These are phyloP conservation scores for Pythium grandisporangium DNA, from an alignment of 352 stramenopile genomes.

Conservation along the genomic window DNA sequence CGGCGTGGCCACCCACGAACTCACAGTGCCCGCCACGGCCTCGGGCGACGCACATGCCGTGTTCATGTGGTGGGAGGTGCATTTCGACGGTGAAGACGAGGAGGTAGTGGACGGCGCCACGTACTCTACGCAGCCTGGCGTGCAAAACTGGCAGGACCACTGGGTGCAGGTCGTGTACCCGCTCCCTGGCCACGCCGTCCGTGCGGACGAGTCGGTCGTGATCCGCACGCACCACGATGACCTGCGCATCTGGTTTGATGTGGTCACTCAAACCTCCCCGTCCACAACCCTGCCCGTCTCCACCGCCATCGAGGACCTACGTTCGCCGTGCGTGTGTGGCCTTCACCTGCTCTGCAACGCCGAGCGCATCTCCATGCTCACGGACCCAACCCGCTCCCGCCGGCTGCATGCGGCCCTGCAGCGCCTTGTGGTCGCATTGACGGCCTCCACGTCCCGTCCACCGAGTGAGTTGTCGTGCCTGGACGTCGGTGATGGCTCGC, in stretches of 20 bases:
- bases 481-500: constrained; percentile 70
- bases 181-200: constrained; percentile 21
- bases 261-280: constrained; percentile 12
- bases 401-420: constrained; percentile 33
- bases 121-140: constrained; percentile 59
- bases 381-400: constrained; percentile 21
- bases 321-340: constrained; percentile 54
- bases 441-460: constrained; percentile 8
- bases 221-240: constrained; percentile 62
- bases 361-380: constrained; percentile 71
- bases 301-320: constrained; percentile 12
- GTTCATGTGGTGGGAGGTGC: constrained; percentile 77
- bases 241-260: constrained; percentile 75
- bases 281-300: constrained; percentile 19
- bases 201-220: constrained; percentile 15
- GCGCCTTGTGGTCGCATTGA: constrained; percentile 16
- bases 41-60: constrained; percentile 47
- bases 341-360: constrained; percentile 76
- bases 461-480: constrained; percentile 31
- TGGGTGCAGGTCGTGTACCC: constrained; percentile 77
- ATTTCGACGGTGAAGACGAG: constrained; percentile 35
- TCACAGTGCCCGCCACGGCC: constrained; percentile 19
- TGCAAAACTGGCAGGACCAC: constrained; percentile 79
- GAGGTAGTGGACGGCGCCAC: no score
- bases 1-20: constrained; percentile 21